These are phyloP conservation scores for Ascochyta viciae-villosae DNA, from an alignment of 2,329 filamentous ascomycete species.

Conservation along the genomic window DNA sequence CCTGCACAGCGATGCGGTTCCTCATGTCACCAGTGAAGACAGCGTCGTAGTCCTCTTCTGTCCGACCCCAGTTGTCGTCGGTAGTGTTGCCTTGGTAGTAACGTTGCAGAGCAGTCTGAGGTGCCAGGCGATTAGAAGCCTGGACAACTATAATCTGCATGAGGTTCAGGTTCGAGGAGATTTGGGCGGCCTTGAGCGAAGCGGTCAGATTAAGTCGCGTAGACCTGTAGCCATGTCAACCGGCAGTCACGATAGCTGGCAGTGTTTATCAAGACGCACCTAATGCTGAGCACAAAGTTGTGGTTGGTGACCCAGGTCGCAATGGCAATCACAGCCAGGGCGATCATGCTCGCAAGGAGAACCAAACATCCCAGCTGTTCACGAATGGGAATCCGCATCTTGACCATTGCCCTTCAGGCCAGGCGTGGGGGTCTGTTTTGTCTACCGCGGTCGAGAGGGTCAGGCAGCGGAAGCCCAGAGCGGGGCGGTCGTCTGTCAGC, in stretches of 20 bases:
- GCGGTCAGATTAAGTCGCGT: slow-evolving; percentile 77
- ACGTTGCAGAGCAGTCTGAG: slow-evolving; percentile 59
- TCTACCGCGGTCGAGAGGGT: not conserved
- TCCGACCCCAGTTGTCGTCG: slow-evolving; percentile 65
- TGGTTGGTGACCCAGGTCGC: slow-evolving; percentile 65
- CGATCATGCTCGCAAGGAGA: slow-evolving; percentile 74
- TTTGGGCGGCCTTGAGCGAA: slow-evolving; percentile 83
- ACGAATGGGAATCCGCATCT: slow-evolving; percentile 85
- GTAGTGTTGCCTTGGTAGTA: slow-evolving; percentile 64
- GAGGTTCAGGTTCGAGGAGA: slow-evolving; percentile 79
- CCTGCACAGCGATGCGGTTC: slow-evolving; percentile 67
- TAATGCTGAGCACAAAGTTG: slow-evolving; percentile 17
- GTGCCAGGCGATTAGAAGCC: slow-evolving; percentile 68
- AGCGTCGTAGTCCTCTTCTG: slow-evolving; percentile 71
- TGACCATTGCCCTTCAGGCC: slow-evolving; percentile 42
- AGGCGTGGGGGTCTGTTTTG: not conserved
- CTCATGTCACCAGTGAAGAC: slow-evolving; percentile 68
- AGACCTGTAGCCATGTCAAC: slow-evolving; percentile 45
- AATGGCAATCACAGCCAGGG: slow-evolving; percentile 79
- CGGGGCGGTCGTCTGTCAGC: slow-evolving; percentile 25
- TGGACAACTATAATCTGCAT: slow-evolving; percentile 77
- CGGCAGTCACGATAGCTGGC: not conserved
- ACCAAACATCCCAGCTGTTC: slow-evolving; percentile 86
- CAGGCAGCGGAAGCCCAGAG: slow-evolving; percentile 12
- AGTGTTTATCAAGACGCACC: slow-evolving; percentile 5